phyloP scores from a whole-genome alignment of 257 asterid genomes.

The Rhazya stricta region DNA sequence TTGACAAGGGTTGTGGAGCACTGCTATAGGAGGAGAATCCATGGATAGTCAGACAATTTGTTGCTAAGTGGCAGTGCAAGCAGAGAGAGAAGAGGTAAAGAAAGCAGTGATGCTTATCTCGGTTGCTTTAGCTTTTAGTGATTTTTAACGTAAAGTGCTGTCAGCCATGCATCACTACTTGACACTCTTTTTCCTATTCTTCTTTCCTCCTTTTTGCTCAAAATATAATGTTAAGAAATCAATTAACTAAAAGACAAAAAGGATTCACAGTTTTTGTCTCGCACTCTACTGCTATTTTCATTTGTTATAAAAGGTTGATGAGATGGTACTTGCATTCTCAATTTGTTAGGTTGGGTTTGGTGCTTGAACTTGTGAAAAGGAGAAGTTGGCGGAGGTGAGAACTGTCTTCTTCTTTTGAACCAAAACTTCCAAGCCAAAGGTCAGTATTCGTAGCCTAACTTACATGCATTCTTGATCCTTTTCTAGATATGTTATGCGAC shows the following conservation, averaged over 20 bases:
- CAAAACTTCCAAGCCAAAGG: not conserved
- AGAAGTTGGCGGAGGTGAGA: not conserved
- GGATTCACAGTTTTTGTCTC: too few species aligned
- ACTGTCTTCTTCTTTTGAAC: constrained; percentile 2
- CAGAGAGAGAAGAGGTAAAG: not conserved
- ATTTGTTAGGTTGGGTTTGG: not conserved
- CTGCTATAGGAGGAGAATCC: constrained; percentile 16
- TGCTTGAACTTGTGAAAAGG: not conserved
- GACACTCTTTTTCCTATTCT: not conserved
- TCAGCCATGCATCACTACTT: constrained; percentile 2
- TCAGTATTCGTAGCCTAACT: not conserved
- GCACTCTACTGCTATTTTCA: not conserved
- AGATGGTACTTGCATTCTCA: constrained; percentile 3
- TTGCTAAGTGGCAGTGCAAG: not conserved
- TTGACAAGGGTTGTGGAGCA: constrained; percentile 18
- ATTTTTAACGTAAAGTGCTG: not conserved
- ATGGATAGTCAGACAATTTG: not conserved
- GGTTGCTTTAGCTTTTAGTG: not conserved
- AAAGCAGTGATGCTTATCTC: too few species aligned
- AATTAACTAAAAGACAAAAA: not conserved
- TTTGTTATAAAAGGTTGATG: not conserved
- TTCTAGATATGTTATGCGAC: too few species aligned
- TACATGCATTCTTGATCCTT: too few species aligned
- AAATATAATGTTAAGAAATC: not conserved
- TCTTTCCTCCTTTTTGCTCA: not conserved